Percentiles rank a stretch among this genome's conserved stretches.
Conservation (phyloP, 73 alveolate genomes). For the Uronychia binucleata region DNA sequence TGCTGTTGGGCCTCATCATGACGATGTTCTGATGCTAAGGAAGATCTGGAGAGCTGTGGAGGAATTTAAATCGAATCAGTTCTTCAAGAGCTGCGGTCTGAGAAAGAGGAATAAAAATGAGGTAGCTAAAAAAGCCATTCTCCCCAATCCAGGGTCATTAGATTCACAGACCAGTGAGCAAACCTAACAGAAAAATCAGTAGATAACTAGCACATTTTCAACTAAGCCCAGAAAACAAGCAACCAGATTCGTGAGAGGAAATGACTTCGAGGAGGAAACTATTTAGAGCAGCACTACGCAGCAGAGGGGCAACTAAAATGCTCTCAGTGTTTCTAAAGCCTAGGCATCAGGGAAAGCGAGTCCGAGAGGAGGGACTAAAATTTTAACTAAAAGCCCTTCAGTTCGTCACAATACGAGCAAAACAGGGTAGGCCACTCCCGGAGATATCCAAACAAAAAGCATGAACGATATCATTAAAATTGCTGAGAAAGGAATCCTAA, state of each 20-base stretch:
- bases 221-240: neutral
- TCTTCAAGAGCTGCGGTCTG: neutral
- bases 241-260: no score
- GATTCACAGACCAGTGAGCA: neutral
- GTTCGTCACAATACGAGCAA: neutral
- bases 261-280: no score
- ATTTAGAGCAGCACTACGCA: no score
- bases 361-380: no score
- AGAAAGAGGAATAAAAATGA: neutral
- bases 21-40: neutral
- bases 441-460: neutral
- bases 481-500: neutral
- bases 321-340: no score
- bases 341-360: no score
- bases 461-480: neutral
- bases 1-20: constrained; percentile 9
- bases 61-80: neutral
- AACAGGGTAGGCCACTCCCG: neutral
- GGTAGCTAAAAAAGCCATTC: neutral
- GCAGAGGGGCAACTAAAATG: no score
- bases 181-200: neutral
- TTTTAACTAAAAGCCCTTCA: neutral
- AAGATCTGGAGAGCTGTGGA: neutral
- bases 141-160: neutral
- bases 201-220: neutral